These are phyloP conservation scores for Cutaneotrichosporon sp. DNA, from an alignment of 1,284 basidiomycete species.

Conservation along the genomic window DNA sequence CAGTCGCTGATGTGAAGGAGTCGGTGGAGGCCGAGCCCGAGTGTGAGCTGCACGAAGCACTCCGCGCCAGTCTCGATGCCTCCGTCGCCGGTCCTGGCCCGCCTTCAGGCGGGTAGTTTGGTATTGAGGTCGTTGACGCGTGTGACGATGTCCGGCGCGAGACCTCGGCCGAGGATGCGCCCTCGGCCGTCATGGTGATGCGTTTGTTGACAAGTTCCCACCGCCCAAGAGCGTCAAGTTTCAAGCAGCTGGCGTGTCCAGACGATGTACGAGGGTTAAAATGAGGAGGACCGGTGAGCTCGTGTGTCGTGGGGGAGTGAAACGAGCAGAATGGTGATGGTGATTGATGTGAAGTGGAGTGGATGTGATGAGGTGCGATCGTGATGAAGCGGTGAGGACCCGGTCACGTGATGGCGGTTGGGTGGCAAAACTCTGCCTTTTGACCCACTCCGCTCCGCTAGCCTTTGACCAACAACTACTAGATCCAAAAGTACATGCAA, in stretches of 20 bases:
- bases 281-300: not conserved
- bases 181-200: conserved; percentile 6
- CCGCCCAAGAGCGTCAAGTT: not conserved
- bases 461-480: not conserved
- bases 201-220: conserved; percentile 5
- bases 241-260: not conserved
- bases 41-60: no score
- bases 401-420: not conserved
- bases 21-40: not conserved
- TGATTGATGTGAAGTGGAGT: not conserved
- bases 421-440: not conserved
- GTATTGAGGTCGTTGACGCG: not conserved
- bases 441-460: not conserved
- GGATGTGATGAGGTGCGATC: not conserved
- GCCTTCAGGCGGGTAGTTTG: not conserved
- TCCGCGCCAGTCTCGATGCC: not conserved
- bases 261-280: not conserved
- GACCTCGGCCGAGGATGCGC: conserved; percentile 1
- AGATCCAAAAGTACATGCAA: conserved; percentile 12
- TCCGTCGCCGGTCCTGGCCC: conserved; percentile 5
- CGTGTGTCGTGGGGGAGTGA: not conserved
- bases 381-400: not conserved
- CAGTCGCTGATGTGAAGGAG: not conserved
- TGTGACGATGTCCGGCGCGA: not conserved
- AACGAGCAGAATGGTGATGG: not conserved